These are phyloP conservation scores for Stachybotrys echinatus DNA, from an alignment of 2,329 filamentous ascomycete genomes.

Conservation along the genomic window DNA sequence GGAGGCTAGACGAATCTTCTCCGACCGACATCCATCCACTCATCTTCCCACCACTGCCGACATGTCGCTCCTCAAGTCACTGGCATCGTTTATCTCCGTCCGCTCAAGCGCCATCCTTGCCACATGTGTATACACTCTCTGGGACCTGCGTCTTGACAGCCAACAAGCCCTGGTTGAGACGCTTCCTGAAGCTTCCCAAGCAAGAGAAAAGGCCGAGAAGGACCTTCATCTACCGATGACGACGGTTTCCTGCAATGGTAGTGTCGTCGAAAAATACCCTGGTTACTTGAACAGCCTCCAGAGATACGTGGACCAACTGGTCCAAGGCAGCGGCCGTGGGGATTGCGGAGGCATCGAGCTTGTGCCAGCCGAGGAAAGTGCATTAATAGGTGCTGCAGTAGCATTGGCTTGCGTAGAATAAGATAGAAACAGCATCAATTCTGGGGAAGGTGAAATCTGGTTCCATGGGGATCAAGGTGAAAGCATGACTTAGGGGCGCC, in stretches of 20 bases:
- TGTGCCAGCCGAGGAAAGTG: constrained; percentile 67
- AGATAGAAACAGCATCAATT: neutral
- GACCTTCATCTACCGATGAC: constrained; percentile 44
- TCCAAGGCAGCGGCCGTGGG: constrained; percentile 27
- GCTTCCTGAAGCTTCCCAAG: constrained; percentile 22
- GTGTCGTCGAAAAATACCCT: constrained; percentile 75
- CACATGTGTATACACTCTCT: constrained; percentile 53
- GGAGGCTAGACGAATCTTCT: constrained; percentile 42
- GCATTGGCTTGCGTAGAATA: constrained; percentile 46
- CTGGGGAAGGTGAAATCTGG: neutral
- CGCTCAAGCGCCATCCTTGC: constrained; percentile 57
- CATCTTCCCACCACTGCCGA: constrained; percentile 37
- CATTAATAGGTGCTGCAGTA: constrained; percentile 69
- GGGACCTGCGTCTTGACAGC: constrained; percentile 48
- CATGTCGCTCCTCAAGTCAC: constrained; percentile 43
- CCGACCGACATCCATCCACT: constrained; percentile 41
- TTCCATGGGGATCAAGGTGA: neutral
- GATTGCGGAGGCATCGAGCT: constrained; percentile 48
- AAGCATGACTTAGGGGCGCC: neutral
- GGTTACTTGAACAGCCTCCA: constrained; percentile 60
- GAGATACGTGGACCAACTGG: constrained; percentile 55
- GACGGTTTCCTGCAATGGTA: constrained; percentile 72
- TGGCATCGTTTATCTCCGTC: constrained; percentile 50
- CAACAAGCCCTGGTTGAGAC: constrained; percentile 29
- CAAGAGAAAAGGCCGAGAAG: constrained; percentile 41